These are phyloP conservation scores for Penicillium occitanis DNA, from an alignment of 2,329 filamentous ascomycete genomes.

Conservation along the genomic window DNA sequence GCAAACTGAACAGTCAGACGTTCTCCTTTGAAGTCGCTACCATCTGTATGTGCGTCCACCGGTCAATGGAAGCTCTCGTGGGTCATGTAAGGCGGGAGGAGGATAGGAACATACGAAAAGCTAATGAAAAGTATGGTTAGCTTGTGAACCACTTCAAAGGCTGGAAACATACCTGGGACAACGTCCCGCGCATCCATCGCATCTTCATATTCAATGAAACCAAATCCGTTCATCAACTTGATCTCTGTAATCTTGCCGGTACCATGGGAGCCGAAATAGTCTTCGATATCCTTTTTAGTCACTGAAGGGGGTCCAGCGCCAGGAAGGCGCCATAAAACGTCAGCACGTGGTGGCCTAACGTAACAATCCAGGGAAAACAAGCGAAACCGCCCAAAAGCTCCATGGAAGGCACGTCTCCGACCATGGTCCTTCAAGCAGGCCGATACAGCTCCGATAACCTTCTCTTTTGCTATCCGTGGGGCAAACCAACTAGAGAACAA, in stretches of 20 bases:
- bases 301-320: slow-evolving; percentile 58
- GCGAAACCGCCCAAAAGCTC: slow-evolving; percentile 26
- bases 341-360: slow-evolving; percentile 31
- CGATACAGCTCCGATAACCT: slow-evolving; percentile 15
- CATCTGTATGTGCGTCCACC: slow-evolving; percentile 60
- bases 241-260: slow-evolving; percentile 98
- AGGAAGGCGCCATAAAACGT: slow-evolving; percentile 33
- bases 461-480: slow-evolving; percentile 10
- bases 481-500: slow-evolving; percentile 16
- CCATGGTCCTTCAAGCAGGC: slow-evolving; percentile 20
- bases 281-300: slow-evolving; percentile 95
- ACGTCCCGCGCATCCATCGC: slow-evolving; percentile 97
- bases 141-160: slow-evolving; percentile 17
- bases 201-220: slow-evolving; percentile 99
- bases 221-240: slow-evolving; percentile 99
- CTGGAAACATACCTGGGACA: slow-evolving; percentile 75
- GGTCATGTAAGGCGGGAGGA: background rate
- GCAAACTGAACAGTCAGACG: slow-evolving; percentile 98
- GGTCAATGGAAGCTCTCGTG: slow-evolving; percentile 1
- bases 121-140: slow-evolving; percentile 37
- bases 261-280: slow-evolving; percentile 92
- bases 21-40: slow-evolving; percentile 96
- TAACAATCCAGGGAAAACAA: slow-evolving; percentile 29
- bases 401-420: slow-evolving; percentile 20
- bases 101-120: slow-evolving; percentile 53